A percentile compares a stretch with the other conserved stretches of the same genome.
These are phyloP conservation scores for Remersonia thermophila DNA, from an alignment of 2,329 filamentous ascomycete genomes.

Conservation along the genomic window DNA sequence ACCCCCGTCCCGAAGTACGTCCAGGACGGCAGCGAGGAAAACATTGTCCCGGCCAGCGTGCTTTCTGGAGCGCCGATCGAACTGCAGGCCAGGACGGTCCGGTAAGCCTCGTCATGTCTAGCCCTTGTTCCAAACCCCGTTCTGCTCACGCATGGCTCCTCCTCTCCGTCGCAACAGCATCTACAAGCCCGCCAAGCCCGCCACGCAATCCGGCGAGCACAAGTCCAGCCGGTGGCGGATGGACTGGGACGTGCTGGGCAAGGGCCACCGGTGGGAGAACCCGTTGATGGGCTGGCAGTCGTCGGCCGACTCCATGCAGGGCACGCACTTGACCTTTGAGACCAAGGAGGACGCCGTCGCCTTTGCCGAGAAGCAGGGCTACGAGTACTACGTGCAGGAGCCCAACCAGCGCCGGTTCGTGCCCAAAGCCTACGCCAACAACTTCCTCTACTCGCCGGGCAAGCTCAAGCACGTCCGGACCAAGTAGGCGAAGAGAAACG, in stretches of 20 bases:
- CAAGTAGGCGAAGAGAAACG: constrained; percentile 42
- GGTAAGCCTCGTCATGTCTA: constrained; percentile 42
- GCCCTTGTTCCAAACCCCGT: neutral
- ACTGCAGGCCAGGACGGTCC: constrained; percentile 83
- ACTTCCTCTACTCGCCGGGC: constrained; percentile 74
- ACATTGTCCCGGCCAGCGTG: constrained; percentile 66
- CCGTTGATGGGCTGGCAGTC: constrained; percentile 98
- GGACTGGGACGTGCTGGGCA: constrained; percentile 92
- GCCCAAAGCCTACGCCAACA: constrained; percentile 93
- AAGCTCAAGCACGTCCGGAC: constrained; percentile 81
- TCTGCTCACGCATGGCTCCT: constrained; percentile 1
- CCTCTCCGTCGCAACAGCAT: constrained; percentile 46
- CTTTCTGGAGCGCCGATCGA: constrained; percentile 89
- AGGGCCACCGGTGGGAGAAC: constrained; percentile 97
- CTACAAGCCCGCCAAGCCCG: constrained; percentile 83
- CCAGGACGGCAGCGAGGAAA: constrained; percentile 82
- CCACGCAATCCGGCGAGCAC: constrained; percentile 89
- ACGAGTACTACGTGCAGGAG: constrained; percentile 98
- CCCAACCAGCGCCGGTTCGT: constrained; percentile 76
- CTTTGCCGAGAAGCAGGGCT: constrained; percentile 97
- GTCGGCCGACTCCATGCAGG: constrained; percentile 88
- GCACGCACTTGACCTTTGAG: constrained; percentile 81
- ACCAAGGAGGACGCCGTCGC: constrained; percentile 86
- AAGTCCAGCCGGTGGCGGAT: constrained; percentile 80
- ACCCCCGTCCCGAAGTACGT: constrained; percentile 82